Evolutionary conservation across 1,284 basidiomycete species (phyloP), one percentile per base, ranked within the genome.

Genomic region (Pyrrhoderma lamaoense): DNA sequence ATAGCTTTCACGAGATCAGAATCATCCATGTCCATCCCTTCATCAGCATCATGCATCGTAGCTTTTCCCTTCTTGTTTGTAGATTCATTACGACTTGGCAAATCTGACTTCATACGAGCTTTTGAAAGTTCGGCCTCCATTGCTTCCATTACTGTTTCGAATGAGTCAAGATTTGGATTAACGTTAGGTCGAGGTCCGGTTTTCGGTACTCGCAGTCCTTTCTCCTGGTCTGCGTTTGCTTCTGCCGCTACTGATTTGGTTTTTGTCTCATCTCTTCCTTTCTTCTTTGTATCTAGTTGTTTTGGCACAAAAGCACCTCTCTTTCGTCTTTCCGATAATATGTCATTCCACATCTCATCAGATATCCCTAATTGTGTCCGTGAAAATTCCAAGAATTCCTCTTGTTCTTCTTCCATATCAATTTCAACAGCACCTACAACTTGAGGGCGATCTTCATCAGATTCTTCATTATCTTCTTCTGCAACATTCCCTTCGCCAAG

Each of bases 61-160:
- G 57, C 67, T 68, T 67, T 19, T 60, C 63, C 56, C 67, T 67
- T 60, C 50, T 36, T 54, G 57, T 34, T 58, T 36, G 25, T 50
- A 52, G 49, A 13, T 21, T 47, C 44, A 34, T 56, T 47, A 56
- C 42, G 46, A 38, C 53, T 63, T 63, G 40, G 62, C 59, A n/a
- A 14, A 16, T 18, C 5, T 14, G 14, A 18, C 5, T 40, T 40
- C 39, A 66, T 53, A 34, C 68, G 70, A 38, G 68, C 63, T 22
- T 71, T 74, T 18, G 71, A 71, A 13, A 96, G 73, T 60, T 94
- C 89, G 16, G 72, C 77, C 59, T 98, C 94, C 86, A 97, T 91
- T 1, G 91, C 91, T 61, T 82, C 78, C 94, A 97, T 97, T 37
- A 97, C 87, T 5, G 85, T 79, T 61, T 98, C 94, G 59, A 97